phyloP scores from a whole-genome alignment of 2,329 filamentous ascomycete genomes.

The Cytospora mali region DNA sequence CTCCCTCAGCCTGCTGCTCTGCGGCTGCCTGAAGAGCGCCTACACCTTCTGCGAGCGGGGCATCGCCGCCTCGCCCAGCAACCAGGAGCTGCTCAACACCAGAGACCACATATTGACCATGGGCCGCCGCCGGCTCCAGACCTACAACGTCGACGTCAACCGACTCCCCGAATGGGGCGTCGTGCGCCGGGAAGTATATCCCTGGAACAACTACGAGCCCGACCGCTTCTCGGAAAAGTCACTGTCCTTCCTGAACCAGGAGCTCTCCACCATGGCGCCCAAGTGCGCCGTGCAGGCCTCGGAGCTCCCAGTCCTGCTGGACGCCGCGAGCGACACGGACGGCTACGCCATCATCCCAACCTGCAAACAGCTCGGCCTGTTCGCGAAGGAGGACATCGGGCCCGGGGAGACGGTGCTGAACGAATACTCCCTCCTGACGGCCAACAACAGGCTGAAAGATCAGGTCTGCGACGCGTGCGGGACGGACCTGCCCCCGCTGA shows the following conservation, averaged over 20 bases:
- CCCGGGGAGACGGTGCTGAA: constrained; percentile 76
- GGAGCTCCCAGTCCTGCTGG: constrained; percentile 71
- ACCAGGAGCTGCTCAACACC: constrained; percentile 58
- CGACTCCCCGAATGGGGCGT: constrained; percentile 69
- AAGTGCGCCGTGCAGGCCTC: constrained; percentile 80
- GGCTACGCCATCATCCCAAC: constrained; percentile 56
- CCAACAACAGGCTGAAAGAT: constrained; percentile 85
- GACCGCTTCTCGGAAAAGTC: constrained; percentile 72
- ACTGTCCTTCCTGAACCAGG: constrained; percentile 70
- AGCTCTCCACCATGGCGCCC: constrained; percentile 70
- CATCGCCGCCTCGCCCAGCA: constrained; percentile 54
- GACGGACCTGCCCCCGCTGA: constrained; percentile 65
- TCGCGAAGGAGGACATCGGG: constrained; percentile 78
- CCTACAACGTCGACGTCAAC: constrained; percentile 49
- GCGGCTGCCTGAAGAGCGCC: constrained; percentile 70
- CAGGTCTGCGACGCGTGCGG: constrained; percentile 89
- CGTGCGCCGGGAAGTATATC: constrained; percentile 71
- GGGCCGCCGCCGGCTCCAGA: constrained; percentile 51
- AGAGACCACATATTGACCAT: constrained; percentile 57
- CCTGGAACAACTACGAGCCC: constrained; percentile 69
- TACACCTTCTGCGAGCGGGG: constrained; percentile 67
- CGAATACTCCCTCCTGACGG: constrained; percentile 85
- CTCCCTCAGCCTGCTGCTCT: constrained; percentile 60
- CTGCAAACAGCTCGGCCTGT: constrained; percentile 82
- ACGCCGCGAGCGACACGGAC: constrained; percentile 54